Percentiles rank a stretch among this genome's conserved stretches.
phyloP scores from a whole-genome alignment of 257 asterid genomes.

The Craterostigma plantagineum region DNA sequence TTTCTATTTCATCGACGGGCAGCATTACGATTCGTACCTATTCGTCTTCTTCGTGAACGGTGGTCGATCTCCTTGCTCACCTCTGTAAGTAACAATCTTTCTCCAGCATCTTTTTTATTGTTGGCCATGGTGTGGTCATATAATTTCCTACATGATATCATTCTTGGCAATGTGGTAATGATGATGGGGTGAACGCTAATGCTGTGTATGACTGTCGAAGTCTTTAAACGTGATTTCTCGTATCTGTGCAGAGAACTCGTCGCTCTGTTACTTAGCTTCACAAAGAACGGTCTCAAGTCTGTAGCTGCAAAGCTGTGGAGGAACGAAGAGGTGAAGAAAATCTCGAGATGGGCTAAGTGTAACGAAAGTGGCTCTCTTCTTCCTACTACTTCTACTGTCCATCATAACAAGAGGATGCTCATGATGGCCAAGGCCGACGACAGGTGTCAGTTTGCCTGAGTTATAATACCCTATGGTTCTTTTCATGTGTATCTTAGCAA shows the following conservation, averaged over 20 bases:
- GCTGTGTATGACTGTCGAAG: no score
- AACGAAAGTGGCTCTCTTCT: conserved; percentile 47
- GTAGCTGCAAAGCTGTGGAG: conserved; percentile 64
- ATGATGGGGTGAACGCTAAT: no score
- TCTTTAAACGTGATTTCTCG: no score
- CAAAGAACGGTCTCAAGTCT: conserved; percentile 44
- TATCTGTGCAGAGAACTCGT: conserved; percentile 55
- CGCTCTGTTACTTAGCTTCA: conserved; percentile 27
- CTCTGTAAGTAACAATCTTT: conserved; percentile 54
- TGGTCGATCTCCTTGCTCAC: conserved; percentile 93
- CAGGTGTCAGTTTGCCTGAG: conserved; percentile 28
- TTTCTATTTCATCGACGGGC: conserved; percentile 72
- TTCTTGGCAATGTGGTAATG: no score
- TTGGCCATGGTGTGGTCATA: no score
- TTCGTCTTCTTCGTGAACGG: conserved; percentile 89
- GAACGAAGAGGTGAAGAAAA: conserved; percentile 37
- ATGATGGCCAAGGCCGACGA: conserved; percentile 17
- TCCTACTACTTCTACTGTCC: conserved; percentile 55
- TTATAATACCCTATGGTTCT: not conserved
- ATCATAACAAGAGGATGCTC: conserved; percentile 30
- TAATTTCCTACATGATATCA: no score
- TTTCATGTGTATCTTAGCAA: no score
- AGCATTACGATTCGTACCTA: conserved; percentile 74
- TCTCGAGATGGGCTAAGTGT: conserved; percentile 40
- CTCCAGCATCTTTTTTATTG: not conserved